These are phyloP conservation scores for Ramularia endophylla DNA, from an alignment of 2,329 filamentous ascomycete species.

Conservation along the genomic window DNA sequence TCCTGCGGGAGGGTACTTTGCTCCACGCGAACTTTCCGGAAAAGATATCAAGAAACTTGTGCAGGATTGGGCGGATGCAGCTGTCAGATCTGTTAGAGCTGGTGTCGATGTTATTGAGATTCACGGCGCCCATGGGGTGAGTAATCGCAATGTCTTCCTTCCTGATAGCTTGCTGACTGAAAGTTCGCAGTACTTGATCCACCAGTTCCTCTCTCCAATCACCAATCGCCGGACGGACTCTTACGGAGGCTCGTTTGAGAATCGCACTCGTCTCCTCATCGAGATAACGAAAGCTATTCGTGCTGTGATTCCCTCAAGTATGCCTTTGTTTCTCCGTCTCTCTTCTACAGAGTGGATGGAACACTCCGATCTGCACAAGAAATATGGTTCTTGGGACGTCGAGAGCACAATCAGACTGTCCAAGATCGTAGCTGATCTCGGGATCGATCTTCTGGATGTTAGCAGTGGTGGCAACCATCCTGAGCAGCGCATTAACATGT, in stretches of 20 bases:
- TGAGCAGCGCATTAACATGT: constrained; percentile 41
- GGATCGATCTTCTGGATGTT: constrained; percentile 82
- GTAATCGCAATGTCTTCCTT: too few relatives aligned
- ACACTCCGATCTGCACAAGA: constrained; percentile 43
- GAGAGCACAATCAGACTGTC: constrained; percentile 60
- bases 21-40: constrained; percentile 49
- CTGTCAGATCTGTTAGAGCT: constrained; percentile 49
- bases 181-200: constrained; percentile 55
- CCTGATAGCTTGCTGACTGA: not conserved
- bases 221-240: constrained; percentile 61
- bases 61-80: constrained; percentile 55
- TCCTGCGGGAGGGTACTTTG: constrained; percentile 32
- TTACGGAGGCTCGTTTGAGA: constrained; percentile 65
- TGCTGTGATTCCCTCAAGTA: constrained; percentile 54
- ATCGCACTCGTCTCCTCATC: constrained; percentile 60
- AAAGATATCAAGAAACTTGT: constrained; percentile 63
- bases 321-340: constrained; percentile 68
- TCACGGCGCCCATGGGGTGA: constrained; percentile 64
- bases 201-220: constrained; percentile 61
- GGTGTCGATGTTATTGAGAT: constrained; percentile 76
- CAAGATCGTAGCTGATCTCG: constrained; percentile 60
- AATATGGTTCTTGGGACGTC: constrained; percentile 60
- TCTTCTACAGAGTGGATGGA: constrained; percentile 71
- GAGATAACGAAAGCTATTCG: constrained; percentile 54
- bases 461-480: constrained; percentile 67